Base-by-base conservation (phyloP, 495 filamentous ascomycete species). In the Penicillium pancosmium region DNA sequence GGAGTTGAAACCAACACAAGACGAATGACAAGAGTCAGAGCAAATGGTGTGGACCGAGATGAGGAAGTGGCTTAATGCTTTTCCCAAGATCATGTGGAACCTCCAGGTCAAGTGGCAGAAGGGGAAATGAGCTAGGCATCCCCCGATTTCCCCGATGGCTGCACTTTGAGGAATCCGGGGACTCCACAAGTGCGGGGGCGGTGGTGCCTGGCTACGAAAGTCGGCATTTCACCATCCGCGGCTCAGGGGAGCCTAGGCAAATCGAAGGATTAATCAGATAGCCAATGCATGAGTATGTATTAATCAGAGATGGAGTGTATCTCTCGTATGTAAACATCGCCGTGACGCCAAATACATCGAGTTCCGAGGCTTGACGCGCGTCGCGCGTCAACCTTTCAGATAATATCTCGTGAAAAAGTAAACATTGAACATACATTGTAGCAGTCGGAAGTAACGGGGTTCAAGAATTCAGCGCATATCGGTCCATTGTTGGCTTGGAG, bases 101-200 rank as follows among this genome's bases (percentile, higher is more conserved):
- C 4, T 16, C 15, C 15, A 44, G 36, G 12, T 40, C 15, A 12
- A 40, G 25, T 43, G 36, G 47, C 47, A 33, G 10, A 51, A 51
- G 13, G 8, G 54, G 47, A 36, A 50, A 49, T 35, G 23, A 15
- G 46, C 18, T 35, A 41, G 31, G 27, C 27, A 31, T 31, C 1
- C 27, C 6, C 27, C 27, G 2, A 31, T 31, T 31, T 7, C 27
- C 27, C 27, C 27, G 27, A 31, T 31, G 27, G 27, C 27, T 31
- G 27, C 27, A 9, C 8, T 40, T 40, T 52, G 19, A 50, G 23
- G 33, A 57, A 52, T 61, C 54, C 58, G 62, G 63, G 63, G 59
- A 51, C 64, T 63, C 59, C 59, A 58, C 60, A 66, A 51, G 60
- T 62, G 59, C 55, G 56, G 62, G 50, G 59, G 21, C 19, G 10